Evolutionary conservation across 2,329 filamentous ascomycete genomes (phyloP), one percentile per base, ranked within the genome.

Genomic region (Aspergillus hortae): DNA sequence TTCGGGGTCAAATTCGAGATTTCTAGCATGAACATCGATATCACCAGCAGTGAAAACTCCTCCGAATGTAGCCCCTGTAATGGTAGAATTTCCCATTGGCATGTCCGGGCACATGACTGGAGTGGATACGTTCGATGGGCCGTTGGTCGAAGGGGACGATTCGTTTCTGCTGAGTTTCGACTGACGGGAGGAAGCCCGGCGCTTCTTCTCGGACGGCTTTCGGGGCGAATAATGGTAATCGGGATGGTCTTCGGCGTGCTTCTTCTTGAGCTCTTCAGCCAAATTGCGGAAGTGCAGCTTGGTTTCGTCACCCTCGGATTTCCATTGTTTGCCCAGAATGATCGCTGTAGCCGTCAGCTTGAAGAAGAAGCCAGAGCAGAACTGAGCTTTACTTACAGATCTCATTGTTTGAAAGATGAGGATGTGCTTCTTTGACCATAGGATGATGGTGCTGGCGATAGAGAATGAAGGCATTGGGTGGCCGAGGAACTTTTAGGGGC

Each of bases 211-310:
- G 23, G 62, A 71, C 30, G 74, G 69, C 62, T 76, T 76, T 56
- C 75, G 72, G 48, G 76, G 74, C 48, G 74, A 68, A 56, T 77
- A 77, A 45, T 75, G 70, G 58, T 77, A 78, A 44, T 71, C 64
- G 5, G 75, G 74, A 57, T 76, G 65, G 14, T 70, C 62, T 41
- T 64, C 55, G 7, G 67, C 59, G 53, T 78, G 75, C 53, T 74
- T 64, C 25, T 53, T 56, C 57, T 77, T 76, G 32, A 67, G 59
- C 12, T 70, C 61, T 14, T 72, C 68, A 5, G 76, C 71, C 41
- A 71, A 59, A 21, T 55, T 58, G 52, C 68, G 73, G 61, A 67
- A 77, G 33, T 67, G 58, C 15, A 63, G 62, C 48, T 69, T 73
- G 49, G 71, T 63, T 7, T 66, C 61, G 17, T 67, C 61, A 14